Evolutionary conservation across 179 eudicot genomes (phyloP).

Genomic region (Corrigiola litoralis): DNA sequence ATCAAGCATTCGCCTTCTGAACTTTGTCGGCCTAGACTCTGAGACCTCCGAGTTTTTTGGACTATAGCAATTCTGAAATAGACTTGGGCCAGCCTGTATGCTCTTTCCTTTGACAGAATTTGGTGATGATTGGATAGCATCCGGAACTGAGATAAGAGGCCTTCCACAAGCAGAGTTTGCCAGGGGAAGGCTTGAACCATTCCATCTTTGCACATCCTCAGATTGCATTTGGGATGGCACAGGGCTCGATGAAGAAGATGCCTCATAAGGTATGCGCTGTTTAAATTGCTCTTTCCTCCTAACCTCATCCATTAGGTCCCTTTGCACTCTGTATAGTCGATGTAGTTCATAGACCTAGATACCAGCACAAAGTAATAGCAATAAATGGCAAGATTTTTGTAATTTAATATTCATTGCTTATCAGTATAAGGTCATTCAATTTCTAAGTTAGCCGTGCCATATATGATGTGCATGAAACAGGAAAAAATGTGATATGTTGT

Average conservation of each 20-base stretch:
- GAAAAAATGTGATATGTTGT: background rate
- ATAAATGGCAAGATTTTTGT: background rate
- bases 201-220: slow-evolving; percentile 55
- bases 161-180: slow-evolving; percentile 33
- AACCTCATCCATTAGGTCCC: slow-evolving; percentile 79
- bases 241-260: slow-evolving; percentile 72
- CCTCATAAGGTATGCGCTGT: slow-evolving; percentile 41
- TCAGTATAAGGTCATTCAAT: background rate
- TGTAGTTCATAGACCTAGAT: slow-evolving; percentile 77
- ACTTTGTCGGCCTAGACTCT: slow-evolving; percentile 72
- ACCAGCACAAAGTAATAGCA: background rate
- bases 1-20: slow-evolving; percentile 67
- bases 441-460: background rate
- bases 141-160: slow-evolving; percentile 39
- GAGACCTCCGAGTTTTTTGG: slow-evolving; percentile 56
- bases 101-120: slow-evolving; percentile 48
- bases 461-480: background rate
- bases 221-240: slow-evolving; percentile 46
- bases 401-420: background rate
- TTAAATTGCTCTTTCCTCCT: slow-evolving; percentile 48
- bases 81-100: slow-evolving; percentile 32
- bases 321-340: slow-evolving; percentile 74
- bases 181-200: slow-evolving; percentile 42
- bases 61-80: slow-evolving; percentile 43
- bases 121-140: slow-evolving; percentile 45